phyloP scores from a whole-genome alignment of 2,329 filamentous ascomycete species.

The Curvularia sp. region DNA sequence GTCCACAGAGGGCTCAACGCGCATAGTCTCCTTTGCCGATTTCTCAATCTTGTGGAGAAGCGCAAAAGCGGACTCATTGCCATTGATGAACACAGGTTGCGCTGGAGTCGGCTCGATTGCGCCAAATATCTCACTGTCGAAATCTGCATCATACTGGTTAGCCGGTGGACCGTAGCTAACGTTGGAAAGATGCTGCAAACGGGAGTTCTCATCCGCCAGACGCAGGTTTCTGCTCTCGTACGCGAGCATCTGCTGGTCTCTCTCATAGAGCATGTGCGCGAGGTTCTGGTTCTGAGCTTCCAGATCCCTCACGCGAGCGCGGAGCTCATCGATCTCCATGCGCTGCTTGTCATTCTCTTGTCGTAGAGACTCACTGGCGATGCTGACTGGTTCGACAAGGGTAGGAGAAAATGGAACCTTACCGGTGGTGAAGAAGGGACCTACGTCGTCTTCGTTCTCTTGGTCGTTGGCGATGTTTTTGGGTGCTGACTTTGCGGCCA shows the following conservation, averaged over 20 bases:
- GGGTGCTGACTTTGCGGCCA: conserved; percentile 12
- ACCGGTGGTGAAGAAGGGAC: conserved; percentile 34
- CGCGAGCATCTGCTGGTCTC: conserved; percentile 9
- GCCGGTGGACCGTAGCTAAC: conserved; percentile 14
- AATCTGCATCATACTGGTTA: conserved; percentile 27
- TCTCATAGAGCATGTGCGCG: conserved; percentile 4
- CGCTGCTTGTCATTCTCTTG: conserved; percentile 10
- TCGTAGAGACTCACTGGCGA: conserved; percentile 1
- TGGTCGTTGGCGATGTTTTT: conserved; percentile 16
- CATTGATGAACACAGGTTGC: conserved; percentile 21
- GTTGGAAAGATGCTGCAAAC: conserved; percentile 3
- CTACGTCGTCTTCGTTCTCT: conserved; percentile 24
- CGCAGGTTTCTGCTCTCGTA: conserved; percentile 10
- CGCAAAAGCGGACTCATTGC: conserved; percentile 31
- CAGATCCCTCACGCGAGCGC: conserved; percentile 11
- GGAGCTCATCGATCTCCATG: conserved; percentile 20
- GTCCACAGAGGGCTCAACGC: conserved; percentile 6
- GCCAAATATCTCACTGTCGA: conserved; percentile 26
- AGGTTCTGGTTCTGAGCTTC: conserved; percentile 17
- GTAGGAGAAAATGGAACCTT: conserved; percentile 18
- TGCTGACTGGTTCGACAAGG: neutral
- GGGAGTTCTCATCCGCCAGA: neutral
- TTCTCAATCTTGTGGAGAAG: conserved; percentile 34
- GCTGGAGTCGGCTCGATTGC: conserved; percentile 14
- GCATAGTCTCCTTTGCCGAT: conserved; percentile 19